Evolutionary conservation across 306 rosid genomes (phyloP).

Genomic region (Sesbania bispinosa): DNA sequence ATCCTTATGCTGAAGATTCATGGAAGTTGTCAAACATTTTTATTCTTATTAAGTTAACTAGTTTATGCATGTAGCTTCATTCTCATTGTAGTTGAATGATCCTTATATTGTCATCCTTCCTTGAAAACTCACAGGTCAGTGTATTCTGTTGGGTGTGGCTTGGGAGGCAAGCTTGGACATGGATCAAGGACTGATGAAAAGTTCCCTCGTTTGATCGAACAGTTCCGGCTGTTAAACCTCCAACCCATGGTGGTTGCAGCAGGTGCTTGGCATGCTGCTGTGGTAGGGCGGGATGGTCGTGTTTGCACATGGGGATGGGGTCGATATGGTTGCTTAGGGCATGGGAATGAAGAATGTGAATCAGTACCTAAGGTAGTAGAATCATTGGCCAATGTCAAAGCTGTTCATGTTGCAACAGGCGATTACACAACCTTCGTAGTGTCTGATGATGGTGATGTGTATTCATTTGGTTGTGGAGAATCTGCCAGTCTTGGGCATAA

Average conservation of each 20-base stretch:
- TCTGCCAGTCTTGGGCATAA: conserved; percentile 95
- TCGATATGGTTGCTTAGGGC: conserved; percentile 94
- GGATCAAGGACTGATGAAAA: conserved; percentile 84
- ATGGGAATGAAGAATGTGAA: conserved; percentile 92
- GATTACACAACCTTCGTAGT: conserved; percentile 95
- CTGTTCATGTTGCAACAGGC: conserved; percentile 86
- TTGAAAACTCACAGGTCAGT: conserved; percentile 63
- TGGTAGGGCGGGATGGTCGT: conserved; percentile 88
- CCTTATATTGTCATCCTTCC: too few species aligned
- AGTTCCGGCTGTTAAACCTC: conserved; percentile 65
- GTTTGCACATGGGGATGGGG: conserved; percentile 99
- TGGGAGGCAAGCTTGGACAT: conserved; percentile 98
- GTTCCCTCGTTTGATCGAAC: conserved; percentile 72
- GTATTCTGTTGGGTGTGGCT: conserved; percentile 94
- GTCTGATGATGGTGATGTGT: conserved; percentile 75
- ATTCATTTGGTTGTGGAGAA: conserved; percentile 95
- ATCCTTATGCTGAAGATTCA: too few species aligned
- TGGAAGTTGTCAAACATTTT: not conserved
- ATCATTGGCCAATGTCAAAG: conserved; percentile 66
- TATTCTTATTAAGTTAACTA: not conserved
- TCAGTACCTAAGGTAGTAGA: conserved; percentile 83
- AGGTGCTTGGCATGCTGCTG: conserved; percentile 99
- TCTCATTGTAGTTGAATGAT: conserved; percentile 9
- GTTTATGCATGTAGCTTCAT: conserved; percentile 7
- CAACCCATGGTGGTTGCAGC: conserved; percentile 89